Percentiles rank a stretch among this genome's conserved stretches.
Conservation (phyloP, 495 filamentous ascomycete species). For the Daldinia caldariorum region DNA sequence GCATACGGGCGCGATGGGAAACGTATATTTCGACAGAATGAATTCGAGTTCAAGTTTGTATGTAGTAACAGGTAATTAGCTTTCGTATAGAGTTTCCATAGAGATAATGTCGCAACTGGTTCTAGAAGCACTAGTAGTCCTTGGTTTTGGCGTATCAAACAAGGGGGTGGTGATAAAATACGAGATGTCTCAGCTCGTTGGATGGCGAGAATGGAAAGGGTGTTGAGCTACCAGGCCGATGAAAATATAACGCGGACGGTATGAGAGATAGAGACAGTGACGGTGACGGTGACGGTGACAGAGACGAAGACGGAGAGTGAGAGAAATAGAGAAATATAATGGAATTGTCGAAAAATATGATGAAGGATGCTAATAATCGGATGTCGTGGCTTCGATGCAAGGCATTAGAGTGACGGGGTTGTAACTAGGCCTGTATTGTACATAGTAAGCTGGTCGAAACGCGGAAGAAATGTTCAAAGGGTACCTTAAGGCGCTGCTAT, state of each 20-base stretch:
- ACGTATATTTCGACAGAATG: conserved; percentile 12
- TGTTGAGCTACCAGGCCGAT: conserved; percentile 20
- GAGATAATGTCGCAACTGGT: conserved; percentile 6
- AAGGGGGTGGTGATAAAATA: conserved; percentile 36
- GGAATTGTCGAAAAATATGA: conserved; percentile 28
- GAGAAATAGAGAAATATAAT: background rate
- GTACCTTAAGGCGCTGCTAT: background rate
- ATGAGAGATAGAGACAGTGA: background rate
- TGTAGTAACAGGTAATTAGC: conserved; percentile 8
- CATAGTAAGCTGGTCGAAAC: conserved; percentile 26
- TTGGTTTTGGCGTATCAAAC: conserved; percentile 27
- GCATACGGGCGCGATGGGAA: conserved; percentile 41
- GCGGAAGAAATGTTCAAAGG: conserved; percentile 36
- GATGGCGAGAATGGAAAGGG: conserved; percentile 30
- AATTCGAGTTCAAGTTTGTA: conserved; percentile 22
- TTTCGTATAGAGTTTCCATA: conserved; percentile 20
- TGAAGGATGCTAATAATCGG: conserved; percentile 6
- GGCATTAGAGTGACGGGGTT: conserved; percentile 12
- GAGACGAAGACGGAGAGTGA: too few relatives aligned
- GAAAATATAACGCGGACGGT: conserved; percentile 8
- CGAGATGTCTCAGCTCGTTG: conserved; percentile 40
- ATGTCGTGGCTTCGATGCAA: conserved; percentile 29
- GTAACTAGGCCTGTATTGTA: background rate
- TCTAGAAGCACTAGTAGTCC: conserved; percentile 21
- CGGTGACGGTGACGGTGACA: too few relatives aligned